Evolutionary conservation across 176 grass and related monocot species (phyloP), one percentile per base, ranked within the genome.

Genomic region (Coix lacrymajobi): DNA sequence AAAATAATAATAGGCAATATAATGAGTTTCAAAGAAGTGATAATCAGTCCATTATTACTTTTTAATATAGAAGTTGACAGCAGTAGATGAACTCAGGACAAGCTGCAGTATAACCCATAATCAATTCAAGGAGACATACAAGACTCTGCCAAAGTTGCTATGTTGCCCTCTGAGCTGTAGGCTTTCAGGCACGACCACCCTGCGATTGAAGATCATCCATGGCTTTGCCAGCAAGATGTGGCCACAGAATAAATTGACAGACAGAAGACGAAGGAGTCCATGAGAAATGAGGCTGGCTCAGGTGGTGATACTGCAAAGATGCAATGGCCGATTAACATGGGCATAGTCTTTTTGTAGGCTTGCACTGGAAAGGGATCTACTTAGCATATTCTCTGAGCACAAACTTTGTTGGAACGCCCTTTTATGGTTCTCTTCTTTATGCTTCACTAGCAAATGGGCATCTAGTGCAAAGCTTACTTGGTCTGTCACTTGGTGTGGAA

Each of bases 331-430:
- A 81, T 77, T 12, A 66, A n/a, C 57, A 65, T 85, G 56, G 3
- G 75, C 45, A n/a, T 65, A 57, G 65, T 69, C 72, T 65, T 89
- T 85, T 89, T 89, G 83, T 85, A 89, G 83, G 65, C 72, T 89
- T 74, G 78, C 43, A 24, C 43, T 77, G 36, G 57, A 71, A 82
- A 85, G 66, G 87, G 65, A 89, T 89, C 33, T 81, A 51, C 46
- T 37, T 73, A 78, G 83, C 73, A 89, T 89, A 86, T 89, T 85
- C 83, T 52, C 73, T 57, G 34, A 78, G 79, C 88, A 89, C 78
- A 57, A 82, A 72, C 72, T 77, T 71, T 46, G 17, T 36, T 24
- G 65, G 76, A 34, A 19, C 34, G 14, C 63, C 28, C n/a, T 22
- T 84, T 84, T 66, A 16, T 79, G 0, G 75, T 75, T 40, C 70